A percentile compares a stretch with the other conserved stretches of the same genome.
Evolutionary conservation across 179 eudicot genomes (phyloP).

Genomic region (Silene noctiflora): DNA sequence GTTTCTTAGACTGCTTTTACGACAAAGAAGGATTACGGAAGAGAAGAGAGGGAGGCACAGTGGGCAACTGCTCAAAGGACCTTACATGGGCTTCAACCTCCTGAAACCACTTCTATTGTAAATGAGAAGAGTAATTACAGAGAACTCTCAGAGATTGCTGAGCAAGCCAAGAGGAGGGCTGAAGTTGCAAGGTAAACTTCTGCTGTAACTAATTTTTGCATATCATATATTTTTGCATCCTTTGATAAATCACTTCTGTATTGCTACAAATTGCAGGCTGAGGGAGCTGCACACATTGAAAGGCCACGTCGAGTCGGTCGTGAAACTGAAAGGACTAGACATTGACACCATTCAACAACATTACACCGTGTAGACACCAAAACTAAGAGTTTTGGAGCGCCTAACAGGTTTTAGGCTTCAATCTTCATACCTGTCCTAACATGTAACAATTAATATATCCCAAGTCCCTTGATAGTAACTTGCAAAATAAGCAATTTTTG

Average conservation of each 20-base stretch:
- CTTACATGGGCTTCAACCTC: constrained; percentile 40
- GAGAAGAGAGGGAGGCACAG: constrained; percentile 46
- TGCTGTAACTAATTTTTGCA: background rate
- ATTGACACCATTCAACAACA: constrained; percentile 43
- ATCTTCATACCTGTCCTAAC: background rate
- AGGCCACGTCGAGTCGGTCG: constrained; percentile 49
- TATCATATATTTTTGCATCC: background rate
- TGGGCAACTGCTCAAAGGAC: constrained; percentile 47
- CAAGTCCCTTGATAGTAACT: background rate
- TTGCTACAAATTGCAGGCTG: constrained; percentile 30
- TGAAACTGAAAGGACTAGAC: constrained; percentile 46
- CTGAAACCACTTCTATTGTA: constrained; percentile 25
- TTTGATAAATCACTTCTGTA: background rate
- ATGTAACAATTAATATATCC: background rate
- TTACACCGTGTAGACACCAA: constrained; percentile 37
- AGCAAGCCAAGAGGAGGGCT: constrained; percentile 48
- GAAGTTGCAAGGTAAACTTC: constrained; percentile 41
- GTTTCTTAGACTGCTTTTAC: constrained; percentile 40
- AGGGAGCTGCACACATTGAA: constrained; percentile 47
- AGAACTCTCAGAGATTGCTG: constrained; percentile 48
- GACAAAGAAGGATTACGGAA: constrained; percentile 44
- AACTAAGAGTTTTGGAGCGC: background rate
- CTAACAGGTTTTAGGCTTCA: background rate
- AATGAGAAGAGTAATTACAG: constrained; percentile 35
- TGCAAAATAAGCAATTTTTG: constrained; percentile 27